Base-by-base conservation (phyloP, 164 flowering plant genomes). In the Warburgia ugandensis region DNA sequence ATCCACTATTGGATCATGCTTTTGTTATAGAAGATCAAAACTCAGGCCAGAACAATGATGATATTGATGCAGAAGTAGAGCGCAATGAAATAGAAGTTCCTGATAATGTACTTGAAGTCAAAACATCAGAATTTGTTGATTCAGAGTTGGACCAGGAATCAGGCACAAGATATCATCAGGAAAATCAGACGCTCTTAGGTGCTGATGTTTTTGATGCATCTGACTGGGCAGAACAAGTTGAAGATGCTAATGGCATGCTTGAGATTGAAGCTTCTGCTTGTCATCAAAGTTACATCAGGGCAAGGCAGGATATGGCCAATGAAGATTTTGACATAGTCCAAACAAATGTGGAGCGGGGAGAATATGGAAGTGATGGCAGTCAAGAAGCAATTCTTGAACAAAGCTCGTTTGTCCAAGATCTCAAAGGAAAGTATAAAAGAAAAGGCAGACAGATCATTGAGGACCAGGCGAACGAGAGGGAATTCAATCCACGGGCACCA, bases 401-500 rank as follows among this genome's bases (percentile, higher is more conserved):
- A 47, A 70, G 74, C 53, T 63, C 70, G 48, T 75, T 68, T 54
- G 76, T 76, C 14, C 77, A 73, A 41, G 50, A 52, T 26, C 17
- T 39, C 16, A 37, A 46, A 38, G 27, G 22, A 50, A 1, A 59
- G 45, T 4, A 29, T 38, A 35, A 49, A 59, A 52, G 33, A 54
- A 23, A 21, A 54, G 1, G 43, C 60, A 76, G 60, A 41, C 60
- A 78, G 67, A 70, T 71, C 50, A 64, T 61, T 52, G 73, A 73
- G 51, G 69, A 73, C 26, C 1, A 63, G 55, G 86, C 75, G 50
- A 76, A 76, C 39, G 68, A 58, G 56, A 77, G 53, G 54, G 73
- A 67, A 33, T 73, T 87, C 70, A 81, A 79, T 54, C 82, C 83
- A 21, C 46, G 55, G 44, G 69, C 53, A 30, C 96, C 86, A 32